Evolutionary conservation across 257 asterid species (phyloP).

Genomic region (Rubia yunnanensis): DNA sequence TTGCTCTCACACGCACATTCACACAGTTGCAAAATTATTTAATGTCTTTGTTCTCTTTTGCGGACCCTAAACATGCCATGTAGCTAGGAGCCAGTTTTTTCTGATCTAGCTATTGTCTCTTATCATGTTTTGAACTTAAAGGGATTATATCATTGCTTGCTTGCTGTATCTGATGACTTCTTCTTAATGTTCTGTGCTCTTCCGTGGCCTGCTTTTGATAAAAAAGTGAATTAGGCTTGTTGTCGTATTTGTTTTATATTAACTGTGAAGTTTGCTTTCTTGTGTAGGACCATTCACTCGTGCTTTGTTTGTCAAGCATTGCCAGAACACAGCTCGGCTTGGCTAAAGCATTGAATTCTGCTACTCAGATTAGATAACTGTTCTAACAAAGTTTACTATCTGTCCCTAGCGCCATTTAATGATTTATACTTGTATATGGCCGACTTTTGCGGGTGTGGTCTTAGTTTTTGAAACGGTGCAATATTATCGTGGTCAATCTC

Average conservation of each 20-base stretch:
- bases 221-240: background rate
- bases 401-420: background rate
- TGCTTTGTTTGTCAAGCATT: conserved; percentile 85
- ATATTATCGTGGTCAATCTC: background rate
- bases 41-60: background rate
- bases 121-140: background rate
- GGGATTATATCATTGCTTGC: background rate
- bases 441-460: background rate
- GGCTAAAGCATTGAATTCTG: conserved; percentile 85
- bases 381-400: conserved; percentile 11
- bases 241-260: background rate
- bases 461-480: conserved; percentile 5
- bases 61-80: background rate
- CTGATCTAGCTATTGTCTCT: background rate
- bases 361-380: conserved; percentile 91
- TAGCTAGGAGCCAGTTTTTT: background rate
- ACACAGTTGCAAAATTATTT: no score
- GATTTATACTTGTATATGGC: background rate
- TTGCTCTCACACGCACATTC: background rate
- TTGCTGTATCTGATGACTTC: background rate
- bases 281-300: conserved; percentile 70
- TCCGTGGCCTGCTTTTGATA: background rate
- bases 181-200: no score
- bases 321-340: conserved; percentile 89
- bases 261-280: background rate